These are phyloP conservation scores for Brasenia schreberi DNA, from an alignment of 164 flowering plant species.

Conservation along the genomic window DNA sequence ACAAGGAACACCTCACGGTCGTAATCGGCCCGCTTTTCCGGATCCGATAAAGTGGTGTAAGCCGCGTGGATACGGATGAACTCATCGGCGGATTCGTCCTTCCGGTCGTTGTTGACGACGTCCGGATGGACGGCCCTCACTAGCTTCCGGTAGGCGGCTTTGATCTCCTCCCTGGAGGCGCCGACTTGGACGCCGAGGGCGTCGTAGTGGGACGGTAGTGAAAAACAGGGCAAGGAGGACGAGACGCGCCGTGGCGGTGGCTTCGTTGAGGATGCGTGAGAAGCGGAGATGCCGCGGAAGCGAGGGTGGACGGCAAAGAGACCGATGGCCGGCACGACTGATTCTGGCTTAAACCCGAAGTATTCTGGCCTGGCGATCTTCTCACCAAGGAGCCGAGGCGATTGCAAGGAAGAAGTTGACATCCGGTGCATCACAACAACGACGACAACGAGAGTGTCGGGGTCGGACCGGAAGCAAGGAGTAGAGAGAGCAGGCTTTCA, in stretches of 20 bases:
- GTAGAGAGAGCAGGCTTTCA: no score
- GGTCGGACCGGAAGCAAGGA: no score
- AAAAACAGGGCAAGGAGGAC: neutral
- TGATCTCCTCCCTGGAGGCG: slow-evolving; percentile 53
- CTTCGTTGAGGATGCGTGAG: neutral
- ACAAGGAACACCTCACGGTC: slow-evolving; percentile 12
- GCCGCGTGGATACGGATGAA: slow-evolving; percentile 24
- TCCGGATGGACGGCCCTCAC: slow-evolving; percentile 65
- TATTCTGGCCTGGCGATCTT: slow-evolving; percentile 6
- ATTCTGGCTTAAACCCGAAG: slow-evolving; percentile 7
- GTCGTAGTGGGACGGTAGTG: slow-evolving; percentile 40
- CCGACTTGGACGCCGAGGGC: slow-evolving; percentile 43
- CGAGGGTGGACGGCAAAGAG: slow-evolving; percentile 13
- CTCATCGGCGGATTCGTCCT: slow-evolving; percentile 17
- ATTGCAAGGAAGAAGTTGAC: neutral
- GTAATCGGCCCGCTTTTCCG: slow-evolving; percentile 22
- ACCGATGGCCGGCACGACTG: slow-evolving; percentile 1
- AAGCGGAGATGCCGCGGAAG: neutral
- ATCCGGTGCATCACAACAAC: no score
- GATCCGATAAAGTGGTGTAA: slow-evolving; percentile 26
- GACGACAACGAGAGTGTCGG: no score
- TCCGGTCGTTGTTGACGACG: slow-evolving; percentile 15
- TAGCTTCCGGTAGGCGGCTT: slow-evolving; percentile 48
- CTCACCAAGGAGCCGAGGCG: neutral
- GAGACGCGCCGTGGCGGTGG: neutral